Conservation (phyloP, 805 yeast species). For the Wickerhamomyces silvicola region DNA sequence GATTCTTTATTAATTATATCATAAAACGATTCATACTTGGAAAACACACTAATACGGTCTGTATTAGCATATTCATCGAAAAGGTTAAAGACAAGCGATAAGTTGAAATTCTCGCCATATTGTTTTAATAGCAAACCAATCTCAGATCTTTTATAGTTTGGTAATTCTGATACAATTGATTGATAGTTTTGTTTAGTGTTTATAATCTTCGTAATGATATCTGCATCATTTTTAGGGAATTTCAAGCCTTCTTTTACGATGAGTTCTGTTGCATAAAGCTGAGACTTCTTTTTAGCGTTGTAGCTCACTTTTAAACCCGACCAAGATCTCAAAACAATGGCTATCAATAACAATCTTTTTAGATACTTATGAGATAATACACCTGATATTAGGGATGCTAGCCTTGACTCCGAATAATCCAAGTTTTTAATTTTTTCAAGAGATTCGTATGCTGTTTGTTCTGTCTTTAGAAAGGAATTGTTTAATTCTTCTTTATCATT, state of each 20-base stretch:
- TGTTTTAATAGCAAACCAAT: slow-evolving; percentile 54
- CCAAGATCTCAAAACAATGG: slow-evolving; percentile 47
- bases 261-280: slow-evolving; percentile 36
- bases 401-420: slow-evolving; percentile 1
- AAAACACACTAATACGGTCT: slow-evolving; percentile 1
- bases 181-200: slow-evolving; percentile 24
- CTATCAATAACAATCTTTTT: slow-evolving; percentile 30
- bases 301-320: slow-evolving; percentile 28
- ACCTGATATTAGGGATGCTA: slow-evolving; percentile 1
- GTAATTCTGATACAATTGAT: slow-evolving; percentile 21
- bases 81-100: slow-evolving; percentile 29
- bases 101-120: slow-evolving; percentile 46
- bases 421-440: slow-evolving; percentile 4
- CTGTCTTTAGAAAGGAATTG: slow-evolving; percentile 5
- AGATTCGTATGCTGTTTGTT: slow-evolving; percentile 23
- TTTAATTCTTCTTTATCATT: slow-evolving; percentile 9
- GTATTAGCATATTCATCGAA: slow-evolving; percentile 8
- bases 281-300: slow-evolving; percentile 30
- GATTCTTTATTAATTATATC: slow-evolving; percentile 9
- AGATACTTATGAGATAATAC: slow-evolving; percentile 2
- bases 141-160: slow-evolving; percentile 41
- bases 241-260: slow-evolving; percentile 67
- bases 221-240: slow-evolving; percentile 51
- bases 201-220: slow-evolving; percentile 40
- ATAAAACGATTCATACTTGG: slow-evolving; percentile 13